Percentiles rank a stretch among this genome's conserved stretches.
phyloP scores from a whole-genome alignment of 257 asterid genomes.

The Solanum sparsipilum region DNA sequence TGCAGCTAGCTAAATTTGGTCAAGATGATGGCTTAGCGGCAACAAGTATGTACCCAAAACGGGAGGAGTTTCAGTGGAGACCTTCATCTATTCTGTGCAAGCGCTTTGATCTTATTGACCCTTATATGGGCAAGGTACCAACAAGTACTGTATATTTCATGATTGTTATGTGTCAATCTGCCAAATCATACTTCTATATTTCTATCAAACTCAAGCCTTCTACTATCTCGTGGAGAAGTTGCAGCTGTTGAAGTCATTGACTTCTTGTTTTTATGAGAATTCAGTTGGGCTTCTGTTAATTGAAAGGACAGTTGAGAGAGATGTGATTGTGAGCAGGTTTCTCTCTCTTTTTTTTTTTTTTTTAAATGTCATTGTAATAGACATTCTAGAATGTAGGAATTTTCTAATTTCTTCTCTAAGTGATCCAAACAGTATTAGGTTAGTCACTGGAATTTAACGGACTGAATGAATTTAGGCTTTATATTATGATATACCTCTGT shows the following conservation, averaged over 20 bases:
- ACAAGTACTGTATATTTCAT: not conserved
- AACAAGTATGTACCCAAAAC: conserved; percentile 51
- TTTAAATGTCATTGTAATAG: not conserved
- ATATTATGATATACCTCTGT: not conserved
- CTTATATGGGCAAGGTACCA: conserved; percentile 92
- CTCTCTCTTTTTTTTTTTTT: not conserved
- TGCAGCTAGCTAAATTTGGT: conserved; percentile 39
- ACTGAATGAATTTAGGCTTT: not conserved
- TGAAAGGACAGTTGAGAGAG: not conserved
- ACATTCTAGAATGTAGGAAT: not conserved
- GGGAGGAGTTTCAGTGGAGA: conserved; percentile 94
- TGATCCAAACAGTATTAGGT: not conserved
- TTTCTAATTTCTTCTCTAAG: not conserved
- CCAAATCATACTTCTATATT: not conserved
- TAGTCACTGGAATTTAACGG: not conserved
- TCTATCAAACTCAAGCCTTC: not conserved
- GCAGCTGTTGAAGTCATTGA: not conserved
- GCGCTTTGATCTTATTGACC: conserved; percentile 91
- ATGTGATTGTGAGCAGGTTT: not conserved
- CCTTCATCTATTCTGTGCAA: conserved; percentile 91
- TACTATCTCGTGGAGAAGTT: not conserved
- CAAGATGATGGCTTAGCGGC: conserved; percentile 34
- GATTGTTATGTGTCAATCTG: not conserved
- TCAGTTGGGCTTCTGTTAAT: not conserved
- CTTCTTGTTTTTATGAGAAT: not conserved